These are phyloP conservation scores for Alternaria alternata DNA, from an alignment of 2,329 filamentous ascomycete genomes.

Conservation along the genomic window DNA sequence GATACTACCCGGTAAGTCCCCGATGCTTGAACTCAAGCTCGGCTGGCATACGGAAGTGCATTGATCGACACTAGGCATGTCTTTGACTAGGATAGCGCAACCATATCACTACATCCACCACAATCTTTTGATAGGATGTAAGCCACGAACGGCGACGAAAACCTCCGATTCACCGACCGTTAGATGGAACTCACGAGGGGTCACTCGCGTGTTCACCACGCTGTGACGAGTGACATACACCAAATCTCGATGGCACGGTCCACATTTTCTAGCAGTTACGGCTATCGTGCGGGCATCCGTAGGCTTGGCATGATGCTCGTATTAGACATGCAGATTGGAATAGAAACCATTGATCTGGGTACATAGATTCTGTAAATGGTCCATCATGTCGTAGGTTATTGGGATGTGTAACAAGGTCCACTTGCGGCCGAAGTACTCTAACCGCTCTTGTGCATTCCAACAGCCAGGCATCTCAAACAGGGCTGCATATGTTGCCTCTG, in stretches of 20 bases:
- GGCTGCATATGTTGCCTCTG: slow-evolving; percentile 6
- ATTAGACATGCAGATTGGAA: slow-evolving; percentile 10
- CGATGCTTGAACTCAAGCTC: slow-evolving; percentile 9
- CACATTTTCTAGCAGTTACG: slow-evolving; percentile 16
- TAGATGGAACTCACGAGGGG: slow-evolving; percentile 15
- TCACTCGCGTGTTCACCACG: slow-evolving; percentile 5
- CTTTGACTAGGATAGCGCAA: neutral
- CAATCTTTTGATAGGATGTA: neutral
- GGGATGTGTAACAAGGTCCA: slow-evolving; percentile 23
- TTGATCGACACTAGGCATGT: slow-evolving; percentile 19
- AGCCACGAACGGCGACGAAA: slow-evolving; percentile 22
- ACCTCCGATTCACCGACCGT: slow-evolving; percentile 28
- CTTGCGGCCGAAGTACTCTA: slow-evolving; percentile 10
- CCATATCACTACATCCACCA: slow-evolving; percentile 1
- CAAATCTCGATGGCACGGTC: slow-evolving; percentile 31
- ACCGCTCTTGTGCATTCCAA: slow-evolving; percentile 4
- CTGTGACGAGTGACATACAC: slow-evolving; percentile 6
- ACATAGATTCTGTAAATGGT: neutral
- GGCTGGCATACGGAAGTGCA: slow-evolving; percentile 4
- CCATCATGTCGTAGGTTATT: slow-evolving; percentile 8
- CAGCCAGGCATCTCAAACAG: slow-evolving; percentile 8
- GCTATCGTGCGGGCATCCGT: slow-evolving; percentile 32
- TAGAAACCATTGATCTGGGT: slow-evolving; percentile 4
- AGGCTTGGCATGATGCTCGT: slow-evolving; percentile 15
- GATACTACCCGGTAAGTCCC: slow-evolving; percentile 18